A percentile compares a stretch with the other conserved stretches of the same genome.
These are phyloP conservation scores for Lachnellula subtilissima DNA, from an alignment of 2,329 filamentous ascomycete genomes.

Conservation along the genomic window DNA sequence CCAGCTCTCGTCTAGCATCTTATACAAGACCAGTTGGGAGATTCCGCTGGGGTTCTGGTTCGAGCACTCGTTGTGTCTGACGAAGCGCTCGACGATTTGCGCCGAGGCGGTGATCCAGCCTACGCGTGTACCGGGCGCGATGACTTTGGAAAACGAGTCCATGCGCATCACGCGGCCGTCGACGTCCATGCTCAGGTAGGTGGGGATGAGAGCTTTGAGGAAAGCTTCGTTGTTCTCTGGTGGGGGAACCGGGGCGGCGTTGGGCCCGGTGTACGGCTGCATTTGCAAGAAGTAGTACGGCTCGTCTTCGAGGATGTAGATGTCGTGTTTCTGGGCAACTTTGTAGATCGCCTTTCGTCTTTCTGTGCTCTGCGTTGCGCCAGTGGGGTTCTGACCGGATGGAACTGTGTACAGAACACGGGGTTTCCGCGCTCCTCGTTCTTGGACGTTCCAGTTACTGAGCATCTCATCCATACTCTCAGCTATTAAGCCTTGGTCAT, in stretches of 20 bases:
- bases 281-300: slow-evolving; percentile 73
- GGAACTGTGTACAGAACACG: slow-evolving; percentile 67
- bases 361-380: slow-evolving; percentile 58
- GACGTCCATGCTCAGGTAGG: slow-evolving; percentile 71
- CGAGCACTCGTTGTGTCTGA: slow-evolving; percentile 75
- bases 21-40: slow-evolving; percentile 78
- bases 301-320: slow-evolving; percentile 69
- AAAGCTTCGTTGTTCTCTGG: slow-evolving; percentile 67
- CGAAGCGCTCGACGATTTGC: slow-evolving; percentile 78
- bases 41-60: slow-evolving; percentile 84
- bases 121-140: slow-evolving; percentile 73
- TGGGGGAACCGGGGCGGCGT: slow-evolving; percentile 42
- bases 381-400: slow-evolving; percentile 70
- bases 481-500: slow-evolving; percentile 60
- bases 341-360: slow-evolving; percentile 59
- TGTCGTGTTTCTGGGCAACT: slow-evolving; percentile 64
- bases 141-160: slow-evolving; percentile 90
- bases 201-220: slow-evolving; percentile 66
- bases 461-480: slow-evolving; percentile 58
- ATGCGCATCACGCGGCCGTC: slow-evolving; percentile 87
- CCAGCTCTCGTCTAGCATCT: slow-evolving; percentile 90
- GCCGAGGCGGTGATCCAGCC: slow-evolving; percentile 89
- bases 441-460: slow-evolving; percentile 57
- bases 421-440: slow-evolving; percentile 57
- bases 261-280: slow-evolving; percentile 47